phyloP scores from a whole-genome alignment of 805 yeast species.

The Barnettozyma sucrosica region DNA sequence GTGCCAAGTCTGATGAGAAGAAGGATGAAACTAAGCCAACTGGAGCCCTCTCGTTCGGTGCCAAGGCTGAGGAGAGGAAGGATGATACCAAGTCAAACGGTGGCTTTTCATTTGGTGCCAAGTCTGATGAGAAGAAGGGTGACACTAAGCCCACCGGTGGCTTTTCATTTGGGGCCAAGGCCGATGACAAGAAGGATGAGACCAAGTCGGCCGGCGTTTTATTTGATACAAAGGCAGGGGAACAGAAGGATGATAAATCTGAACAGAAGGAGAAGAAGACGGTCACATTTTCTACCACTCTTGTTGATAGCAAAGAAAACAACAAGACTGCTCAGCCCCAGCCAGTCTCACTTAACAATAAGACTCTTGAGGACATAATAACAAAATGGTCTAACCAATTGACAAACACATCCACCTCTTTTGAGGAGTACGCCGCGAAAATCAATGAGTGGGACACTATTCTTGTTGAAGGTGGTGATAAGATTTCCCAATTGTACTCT shows the following conservation, averaged over 20 bases:
- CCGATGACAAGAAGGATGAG: constrained; percentile 13
- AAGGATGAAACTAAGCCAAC: constrained; percentile 9
- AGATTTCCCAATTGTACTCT: constrained; percentile 68
- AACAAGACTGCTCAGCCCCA: constrained; percentile 57
- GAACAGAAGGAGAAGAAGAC: constrained; percentile 23
- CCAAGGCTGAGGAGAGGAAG: constrained; percentile 6
- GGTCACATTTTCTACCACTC: constrained; percentile 24
- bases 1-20: constrained; percentile 15
- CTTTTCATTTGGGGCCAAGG: constrained; percentile 14
- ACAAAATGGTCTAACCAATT: constrained; percentile 90
- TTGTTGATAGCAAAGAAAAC: constrained; percentile 31
- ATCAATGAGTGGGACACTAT: constrained; percentile 83
- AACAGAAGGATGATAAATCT: constrained; percentile 14
- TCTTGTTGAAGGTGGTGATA: constrained; percentile 79
- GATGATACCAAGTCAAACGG: constrained; percentile 9
- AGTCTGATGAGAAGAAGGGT: constrained; percentile 8
- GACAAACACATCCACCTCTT: constrained; percentile 64
- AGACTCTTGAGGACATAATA: constrained; percentile 87
- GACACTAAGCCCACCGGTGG: constrained; percentile 12
- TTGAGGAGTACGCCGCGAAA: constrained; percentile 66
- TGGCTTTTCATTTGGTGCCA: constrained; percentile 13
- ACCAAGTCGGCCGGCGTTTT: constrained; percentile 6
- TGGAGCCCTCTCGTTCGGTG: constrained; percentile 23
- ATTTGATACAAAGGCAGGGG: constrained; percentile 13
- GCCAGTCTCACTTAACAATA: constrained; percentile 77